Percentiles rank a stretch among this genome's conserved stretches.
Conservation (phyloP, 495 filamentous ascomycete genomes). For the Cairneyella variabilis region DNA sequence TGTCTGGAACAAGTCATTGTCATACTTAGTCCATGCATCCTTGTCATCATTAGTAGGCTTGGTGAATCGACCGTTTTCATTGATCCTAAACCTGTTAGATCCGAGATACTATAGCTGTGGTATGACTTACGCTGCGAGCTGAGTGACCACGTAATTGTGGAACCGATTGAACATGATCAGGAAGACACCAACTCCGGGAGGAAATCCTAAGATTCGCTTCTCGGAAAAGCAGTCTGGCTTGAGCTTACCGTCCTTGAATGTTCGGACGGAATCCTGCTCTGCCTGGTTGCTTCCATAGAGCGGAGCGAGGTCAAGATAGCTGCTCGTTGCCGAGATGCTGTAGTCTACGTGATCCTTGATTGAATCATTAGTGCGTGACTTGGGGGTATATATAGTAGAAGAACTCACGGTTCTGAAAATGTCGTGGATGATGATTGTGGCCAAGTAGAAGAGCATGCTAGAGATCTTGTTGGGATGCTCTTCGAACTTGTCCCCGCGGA, state of each 20-base stretch:
- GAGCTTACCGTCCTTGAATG: slow-evolving; percentile 76
- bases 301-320: slow-evolving; percentile 80
- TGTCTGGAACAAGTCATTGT: slow-evolving; percentile 83
- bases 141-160: slow-evolving; percentile 75
- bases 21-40: slow-evolving; percentile 67
- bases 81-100: slow-evolving; percentile 59
- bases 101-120: not conserved
- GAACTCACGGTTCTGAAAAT: slow-evolving; percentile 36
- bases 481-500: slow-evolving; percentile 43
- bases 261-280: slow-evolving; percentile 72
- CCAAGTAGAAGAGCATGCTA: slow-evolving; percentile 84
- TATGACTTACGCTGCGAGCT: slow-evolving; percentile 39
- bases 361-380: too few species aligned
- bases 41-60: slow-evolving; percentile 48
- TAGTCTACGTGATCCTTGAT: slow-evolving; percentile 38
- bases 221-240: slow-evolving; percentile 82
- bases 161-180: slow-evolving; percentile 75
- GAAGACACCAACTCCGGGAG: slow-evolving; percentile 74
- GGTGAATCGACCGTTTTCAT: slow-evolving; percentile 67
- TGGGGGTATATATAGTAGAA: too few species aligned
- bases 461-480: slow-evolving; percentile 56
- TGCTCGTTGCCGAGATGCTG: slow-evolving; percentile 68
- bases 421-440: slow-evolving; percentile 86
- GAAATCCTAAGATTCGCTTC: slow-evolving; percentile 73
- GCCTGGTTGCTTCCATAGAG: slow-evolving; percentile 79